phyloP scores from a whole-genome alignment of 768 basidiomycete genomes.

The Psilocybe subaeruginosa region DNA sequence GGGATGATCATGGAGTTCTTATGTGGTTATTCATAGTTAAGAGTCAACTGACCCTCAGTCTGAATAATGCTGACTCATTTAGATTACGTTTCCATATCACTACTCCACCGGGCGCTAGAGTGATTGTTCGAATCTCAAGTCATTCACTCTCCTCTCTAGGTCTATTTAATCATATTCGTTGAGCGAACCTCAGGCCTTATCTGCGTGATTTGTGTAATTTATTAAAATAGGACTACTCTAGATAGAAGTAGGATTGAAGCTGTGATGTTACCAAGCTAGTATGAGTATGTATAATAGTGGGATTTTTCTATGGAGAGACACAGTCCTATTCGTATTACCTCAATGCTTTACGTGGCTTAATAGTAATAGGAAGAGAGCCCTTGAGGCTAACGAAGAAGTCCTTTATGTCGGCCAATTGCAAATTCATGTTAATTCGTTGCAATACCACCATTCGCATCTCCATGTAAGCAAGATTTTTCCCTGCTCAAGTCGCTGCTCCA shows the following conservation, averaged over 20 bases:
- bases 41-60: background rate
- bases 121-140: no score
- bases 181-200: no score
- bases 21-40: background rate
- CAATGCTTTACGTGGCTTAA: constrained; percentile 30
- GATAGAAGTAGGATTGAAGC: no score
- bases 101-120: no score
- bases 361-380: constrained; percentile 31
- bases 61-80: background rate
- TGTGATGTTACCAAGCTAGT: no score
- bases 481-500: constrained; percentile 57
- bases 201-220: no score
- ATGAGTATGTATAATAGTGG: no score
- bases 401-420: constrained; percentile 29
- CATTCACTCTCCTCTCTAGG: no score
- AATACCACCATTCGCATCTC: constrained; percentile 38
- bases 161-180: no score
- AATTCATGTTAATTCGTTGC: constrained; percentile 31
- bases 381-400: constrained; percentile 35
- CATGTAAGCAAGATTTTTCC: constrained; percentile 40
- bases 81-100: background rate
- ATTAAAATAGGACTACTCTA: no score
- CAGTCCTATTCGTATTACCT: no score
- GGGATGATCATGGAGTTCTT: background rate
- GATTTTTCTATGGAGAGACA: background rate